Evolutionary conservation across 2,329 filamentous ascomycete genomes (phyloP).

Genomic region (Stachybotrys chlorohalonatus): DNA sequence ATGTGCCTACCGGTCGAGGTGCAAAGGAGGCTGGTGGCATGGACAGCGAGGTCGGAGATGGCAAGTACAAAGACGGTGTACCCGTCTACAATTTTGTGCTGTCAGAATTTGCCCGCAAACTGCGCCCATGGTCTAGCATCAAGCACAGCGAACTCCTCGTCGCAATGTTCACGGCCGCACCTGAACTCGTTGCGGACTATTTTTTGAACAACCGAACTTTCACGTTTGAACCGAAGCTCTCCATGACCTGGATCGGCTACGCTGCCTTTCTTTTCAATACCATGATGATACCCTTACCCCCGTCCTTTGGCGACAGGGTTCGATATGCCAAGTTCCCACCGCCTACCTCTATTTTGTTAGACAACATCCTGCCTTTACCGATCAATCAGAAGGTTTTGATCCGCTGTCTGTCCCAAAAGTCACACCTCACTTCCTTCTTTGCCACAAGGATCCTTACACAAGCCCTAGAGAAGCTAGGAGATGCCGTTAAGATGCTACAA

Average conservation of each 20-base stretch:
- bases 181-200: conserved; percentile 82
- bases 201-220: conserved; percentile 75
- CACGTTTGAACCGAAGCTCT: conserved; percentile 82
- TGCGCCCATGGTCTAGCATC: conserved; percentile 75
- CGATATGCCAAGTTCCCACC: conserved; percentile 61
- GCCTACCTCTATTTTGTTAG: conserved; percentile 67
- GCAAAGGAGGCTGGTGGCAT: conserved; percentile 41
- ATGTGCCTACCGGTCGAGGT: conserved; percentile 23
- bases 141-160: conserved; percentile 76
- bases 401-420: conserved; percentile 69
- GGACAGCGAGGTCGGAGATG: conserved; percentile 61
- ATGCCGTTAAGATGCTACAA: conserved; percentile 52
- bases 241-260: conserved; percentile 91
- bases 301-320: conserved; percentile 58
- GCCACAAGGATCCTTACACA: conserved; percentile 70
- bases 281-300: conserved; percentile 65
- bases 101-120: conserved; percentile 65
- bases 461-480: conserved; percentile 68
- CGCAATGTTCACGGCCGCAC: conserved; percentile 69
- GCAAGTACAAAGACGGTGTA: conserved; percentile 55
- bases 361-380: conserved; percentile 77
- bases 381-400: conserved; percentile 71
- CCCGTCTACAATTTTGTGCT: conserved; percentile 73
- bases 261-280: conserved; percentile 79
- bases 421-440: conserved; percentile 75